phyloP scores from a whole-genome alignment of 2,329 filamentous ascomycete species.

The Colletotrichum acutatum region DNA sequence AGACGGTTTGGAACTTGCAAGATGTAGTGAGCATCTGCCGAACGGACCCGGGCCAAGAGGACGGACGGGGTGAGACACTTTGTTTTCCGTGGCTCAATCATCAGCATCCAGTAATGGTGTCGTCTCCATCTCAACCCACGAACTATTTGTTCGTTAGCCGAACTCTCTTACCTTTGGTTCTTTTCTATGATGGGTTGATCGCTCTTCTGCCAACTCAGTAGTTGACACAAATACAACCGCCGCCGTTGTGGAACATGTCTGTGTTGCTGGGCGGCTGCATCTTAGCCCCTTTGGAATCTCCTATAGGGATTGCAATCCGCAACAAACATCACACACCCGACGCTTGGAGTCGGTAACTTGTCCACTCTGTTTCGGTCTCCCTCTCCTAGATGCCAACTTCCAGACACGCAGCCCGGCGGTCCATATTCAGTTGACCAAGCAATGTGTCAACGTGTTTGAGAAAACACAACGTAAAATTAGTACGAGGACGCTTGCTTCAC shows the following conservation, averaged over 20 bases:
- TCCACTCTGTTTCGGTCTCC: background rate
- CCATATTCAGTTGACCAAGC: background rate
- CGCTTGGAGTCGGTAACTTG: background rate
- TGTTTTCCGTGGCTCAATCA: background rate
- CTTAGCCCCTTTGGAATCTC: background rate
- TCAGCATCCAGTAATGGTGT: background rate
- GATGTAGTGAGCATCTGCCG: background rate
- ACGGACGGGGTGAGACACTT: background rate
- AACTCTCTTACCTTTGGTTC: background rate
- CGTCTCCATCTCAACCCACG: background rate
- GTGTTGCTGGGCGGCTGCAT: background rate
- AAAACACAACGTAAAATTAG: background rate
- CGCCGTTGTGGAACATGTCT: constrained; percentile 5
- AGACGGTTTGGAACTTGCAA: background rate
- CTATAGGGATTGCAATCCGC: background rate
- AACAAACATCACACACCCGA: constrained; percentile 12
- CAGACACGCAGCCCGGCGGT: background rate
- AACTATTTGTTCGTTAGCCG: background rate
- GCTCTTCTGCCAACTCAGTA: background rate
- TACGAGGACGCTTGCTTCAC: too few species aligned
- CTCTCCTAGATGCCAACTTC: background rate
- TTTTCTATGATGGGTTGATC: background rate
- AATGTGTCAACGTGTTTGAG: background rate
- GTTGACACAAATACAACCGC: background rate
- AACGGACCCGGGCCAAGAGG: background rate